Evolutionary conservation across 176 grass and related monocot genomes (phyloP).

Genomic region (Thinopyrum elongatum): DNA sequence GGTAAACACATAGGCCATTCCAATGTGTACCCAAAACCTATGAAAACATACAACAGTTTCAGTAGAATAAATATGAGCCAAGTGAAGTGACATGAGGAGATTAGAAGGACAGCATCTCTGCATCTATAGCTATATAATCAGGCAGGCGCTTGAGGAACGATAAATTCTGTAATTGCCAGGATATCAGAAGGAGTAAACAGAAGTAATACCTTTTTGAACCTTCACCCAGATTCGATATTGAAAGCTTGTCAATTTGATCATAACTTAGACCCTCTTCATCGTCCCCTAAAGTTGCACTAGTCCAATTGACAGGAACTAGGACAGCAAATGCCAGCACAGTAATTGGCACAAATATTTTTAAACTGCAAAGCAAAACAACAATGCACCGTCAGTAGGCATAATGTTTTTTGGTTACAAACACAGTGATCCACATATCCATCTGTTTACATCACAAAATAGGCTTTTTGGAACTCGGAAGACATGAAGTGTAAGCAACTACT

Average conservation of each 20-base stretch:
- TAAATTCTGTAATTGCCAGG: background rate
- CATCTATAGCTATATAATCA: conserved; percentile 7
- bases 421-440: background rate
- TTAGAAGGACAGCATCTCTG: background rate
- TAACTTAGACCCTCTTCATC: conserved; percentile 48
- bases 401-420: background rate
- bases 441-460: background rate
- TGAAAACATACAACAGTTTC: conserved; percentile 7
- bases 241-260: conserved; percentile 91
- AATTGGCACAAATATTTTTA: conserved; percentile 94
- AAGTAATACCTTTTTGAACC: conserved; percentile 71
- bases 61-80: conserved; percentile 5
- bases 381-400: background rate
- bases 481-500: background rate
- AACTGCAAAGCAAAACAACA: conserved; percentile 44
- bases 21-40: conserved; percentile 86
- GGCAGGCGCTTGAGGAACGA: background rate
- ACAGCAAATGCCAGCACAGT: conserved; percentile 61
- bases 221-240: conserved; percentile 84
- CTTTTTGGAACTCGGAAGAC: background rate
- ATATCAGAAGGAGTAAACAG: background rate
- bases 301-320: conserved; percentile 90
- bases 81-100: background rate
- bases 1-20: conserved; percentile 76
- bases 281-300: conserved; percentile 58